Evolutionary conservation across 345 rosid genomes (phyloP).

Genomic region (Nasturtium officinale): DNA sequence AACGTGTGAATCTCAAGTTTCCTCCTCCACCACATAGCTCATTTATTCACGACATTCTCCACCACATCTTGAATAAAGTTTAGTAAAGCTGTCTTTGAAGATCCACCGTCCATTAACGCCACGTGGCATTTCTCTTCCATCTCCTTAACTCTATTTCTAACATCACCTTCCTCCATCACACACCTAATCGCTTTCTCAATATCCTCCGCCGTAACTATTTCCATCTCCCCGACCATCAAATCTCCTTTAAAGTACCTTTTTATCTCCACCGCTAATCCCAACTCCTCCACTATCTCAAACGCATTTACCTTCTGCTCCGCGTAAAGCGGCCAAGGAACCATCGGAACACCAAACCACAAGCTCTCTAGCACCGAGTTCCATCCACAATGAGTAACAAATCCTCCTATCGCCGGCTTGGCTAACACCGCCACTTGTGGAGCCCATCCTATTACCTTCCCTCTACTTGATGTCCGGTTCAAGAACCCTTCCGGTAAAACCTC

Average conservation of each 20-base stretch:
- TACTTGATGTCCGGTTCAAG: slow-evolving; percentile 42
- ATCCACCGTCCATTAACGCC: slow-evolving; percentile 50
- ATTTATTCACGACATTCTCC: not conserved
- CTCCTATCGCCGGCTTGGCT: slow-evolving; percentile 52
- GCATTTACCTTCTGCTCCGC: slow-evolving; percentile 64
- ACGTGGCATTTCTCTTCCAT: slow-evolving; percentile 38
- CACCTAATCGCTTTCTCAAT: slow-evolving; percentile 46
- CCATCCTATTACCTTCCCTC: slow-evolving; percentile 59
- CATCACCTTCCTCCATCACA: slow-evolving; percentile 48
- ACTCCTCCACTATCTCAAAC: slow-evolving; percentile 50
- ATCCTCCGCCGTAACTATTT: slow-evolving; percentile 42
- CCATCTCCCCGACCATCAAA: slow-evolving; percentile 5
- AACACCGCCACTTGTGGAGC: slow-evolving; percentile 58
- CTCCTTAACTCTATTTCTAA: slow-evolving; percentile 41
- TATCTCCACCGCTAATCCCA: slow-evolving; percentile 53
- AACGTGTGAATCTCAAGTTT: not conserved
- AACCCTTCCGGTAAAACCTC: slow-evolving; percentile 55
- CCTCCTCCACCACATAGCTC: not conserved
- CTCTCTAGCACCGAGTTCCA: slow-evolving; percentile 72
- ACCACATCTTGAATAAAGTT: slow-evolving; percentile 45
- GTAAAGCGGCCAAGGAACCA: slow-evolving; percentile 57
- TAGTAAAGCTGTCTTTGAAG: slow-evolving; percentile 39
- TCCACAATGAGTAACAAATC: slow-evolving; percentile 67
- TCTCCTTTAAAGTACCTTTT: slow-evolving; percentile 35
- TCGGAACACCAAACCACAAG: slow-evolving; percentile 60